phyloP scores from a whole-genome alignment of 2,329 filamentous ascomycete species.

The Neofusicoccum cordaticola region DNA sequence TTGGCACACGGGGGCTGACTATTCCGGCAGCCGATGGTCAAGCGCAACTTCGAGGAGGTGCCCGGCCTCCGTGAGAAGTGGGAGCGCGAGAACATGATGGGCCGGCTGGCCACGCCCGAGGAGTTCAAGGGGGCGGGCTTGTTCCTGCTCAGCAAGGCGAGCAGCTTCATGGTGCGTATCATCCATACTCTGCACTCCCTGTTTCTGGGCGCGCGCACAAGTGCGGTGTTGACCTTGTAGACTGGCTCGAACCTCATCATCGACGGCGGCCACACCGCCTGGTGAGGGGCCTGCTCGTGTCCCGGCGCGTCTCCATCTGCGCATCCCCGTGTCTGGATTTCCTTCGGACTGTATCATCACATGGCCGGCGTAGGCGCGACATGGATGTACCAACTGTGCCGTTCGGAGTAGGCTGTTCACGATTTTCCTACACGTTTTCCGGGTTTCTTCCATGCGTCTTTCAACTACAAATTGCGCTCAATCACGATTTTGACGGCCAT shows the following conservation, averaged over 20 bases:
- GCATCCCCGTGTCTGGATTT: background rate
- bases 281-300: constrained; percentile 20
- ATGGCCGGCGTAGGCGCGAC: background rate
- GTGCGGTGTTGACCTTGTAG: constrained; percentile 15
- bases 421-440: background rate
- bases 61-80: constrained; percentile 63
- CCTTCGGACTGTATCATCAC: background rate
- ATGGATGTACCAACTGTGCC: background rate
- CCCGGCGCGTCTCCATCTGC: background rate
- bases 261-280: constrained; percentile 35
- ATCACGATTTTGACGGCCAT: too few species aligned
- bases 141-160: constrained; percentile 35
- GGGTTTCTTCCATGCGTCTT: background rate
- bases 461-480: too few species aligned
- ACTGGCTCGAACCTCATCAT: constrained; percentile 34
- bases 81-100: constrained; percentile 81
- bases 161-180: constrained; percentile 34
- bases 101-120: constrained; percentile 31
- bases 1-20: too few species aligned
- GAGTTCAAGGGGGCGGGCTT: constrained; percentile 35
- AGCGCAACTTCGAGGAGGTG: constrained; percentile 70
- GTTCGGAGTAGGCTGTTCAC: background rate
- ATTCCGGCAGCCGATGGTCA: constrained; percentile 63
- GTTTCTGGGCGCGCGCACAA: background rate
- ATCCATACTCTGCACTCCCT: background rate